These are phyloP conservation scores for Termitomyces sp. DNA, from an alignment of 768 basidiomycete species.

Conservation along the genomic window DNA sequence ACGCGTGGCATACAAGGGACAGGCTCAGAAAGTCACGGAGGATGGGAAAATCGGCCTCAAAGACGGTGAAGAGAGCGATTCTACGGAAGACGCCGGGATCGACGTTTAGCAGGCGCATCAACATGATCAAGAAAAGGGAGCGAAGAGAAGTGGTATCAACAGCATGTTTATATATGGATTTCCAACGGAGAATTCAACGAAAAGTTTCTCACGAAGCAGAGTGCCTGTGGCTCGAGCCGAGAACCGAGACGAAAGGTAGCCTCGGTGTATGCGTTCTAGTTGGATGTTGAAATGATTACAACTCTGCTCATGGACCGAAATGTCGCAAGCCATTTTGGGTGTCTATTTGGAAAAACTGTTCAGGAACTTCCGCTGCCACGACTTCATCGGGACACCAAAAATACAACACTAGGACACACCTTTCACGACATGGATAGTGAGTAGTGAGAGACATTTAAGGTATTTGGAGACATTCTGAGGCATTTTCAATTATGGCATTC, in stretches of 20 bases:
- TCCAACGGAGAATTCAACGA: slow-evolving; percentile 16
- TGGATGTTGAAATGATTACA: not conserved
- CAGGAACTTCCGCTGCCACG: slow-evolving; percentile 7
- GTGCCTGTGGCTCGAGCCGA: not conserved
- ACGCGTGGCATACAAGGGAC: slow-evolving; percentile 26
- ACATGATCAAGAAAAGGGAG: slow-evolving; percentile 19
- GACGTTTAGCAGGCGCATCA: slow-evolving; percentile 22
- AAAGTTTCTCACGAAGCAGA: slow-evolving; percentile 15
- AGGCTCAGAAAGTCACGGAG: slow-evolving; percentile 24
- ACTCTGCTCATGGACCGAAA: not conserved
- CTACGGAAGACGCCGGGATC: slow-evolving; percentile 30
- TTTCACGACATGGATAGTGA: too few species aligned
- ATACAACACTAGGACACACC: too few species aligned
- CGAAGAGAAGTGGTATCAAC: slow-evolving; percentile 5
- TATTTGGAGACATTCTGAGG: too few species aligned
- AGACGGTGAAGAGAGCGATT: slow-evolving; percentile 25
- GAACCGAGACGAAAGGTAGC: slow-evolving; percentile 1
- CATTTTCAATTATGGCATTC: too few species aligned
- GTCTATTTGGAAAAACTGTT: not conserved
- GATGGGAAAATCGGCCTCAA: slow-evolving; percentile 17
- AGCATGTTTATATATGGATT: slow-evolving; percentile 13
- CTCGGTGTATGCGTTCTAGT: not conserved
- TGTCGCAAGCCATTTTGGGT: not conserved
- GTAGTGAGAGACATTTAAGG: too few species aligned
- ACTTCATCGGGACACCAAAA: slow-evolving; percentile 4